Percentiles rank a stretch among this genome's conserved stretches.
Conservation (phyloP, 345 rosid genomes). For the Crucihimalaya himalaica region DNA sequence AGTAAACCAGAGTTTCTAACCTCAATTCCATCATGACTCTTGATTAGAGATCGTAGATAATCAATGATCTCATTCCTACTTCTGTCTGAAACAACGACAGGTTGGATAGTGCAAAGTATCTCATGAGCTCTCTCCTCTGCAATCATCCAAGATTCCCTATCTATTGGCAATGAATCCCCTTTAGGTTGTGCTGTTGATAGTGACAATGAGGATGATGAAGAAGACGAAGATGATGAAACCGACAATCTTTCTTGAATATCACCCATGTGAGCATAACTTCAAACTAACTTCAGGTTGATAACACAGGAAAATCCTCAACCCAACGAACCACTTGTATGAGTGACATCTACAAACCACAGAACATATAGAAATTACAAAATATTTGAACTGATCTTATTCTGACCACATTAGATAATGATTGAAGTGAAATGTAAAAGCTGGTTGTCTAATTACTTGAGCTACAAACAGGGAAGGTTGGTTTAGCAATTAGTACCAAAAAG, state of each 20-base stretch:
- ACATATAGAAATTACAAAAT: background rate
- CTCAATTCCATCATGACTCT: constrained; percentile 61
- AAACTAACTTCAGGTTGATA: constrained; percentile 35
- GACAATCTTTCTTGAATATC: constrained; percentile 52
- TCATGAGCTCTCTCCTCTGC: constrained; percentile 79
- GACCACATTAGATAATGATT: background rate
- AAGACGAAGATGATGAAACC: constrained; percentile 48
- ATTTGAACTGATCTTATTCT: background rate
- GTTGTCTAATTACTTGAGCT: constrained; percentile 1
- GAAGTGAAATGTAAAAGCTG: background rate
- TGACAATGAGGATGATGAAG: constrained; percentile 46
- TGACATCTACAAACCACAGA: constrained; percentile 30
- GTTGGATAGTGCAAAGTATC: constrained; percentile 69
- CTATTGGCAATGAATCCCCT: constrained; percentile 47
- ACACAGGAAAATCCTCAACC: constrained; percentile 18
- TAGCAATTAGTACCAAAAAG: background rate
- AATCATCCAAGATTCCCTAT: constrained; percentile 61
- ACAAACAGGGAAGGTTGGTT: background rate
- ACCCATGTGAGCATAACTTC: constrained; percentile 54
- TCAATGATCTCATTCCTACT: constrained; percentile 63
- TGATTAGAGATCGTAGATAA: constrained; percentile 57
- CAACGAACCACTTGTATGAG: background rate
- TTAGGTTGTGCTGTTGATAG: constrained; percentile 39
- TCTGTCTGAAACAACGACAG: constrained; percentile 61
- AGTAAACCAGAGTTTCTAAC: constrained; percentile 42